Conservation (phyloP, 306 rosid genomes). For the Prunus mume region DNA sequence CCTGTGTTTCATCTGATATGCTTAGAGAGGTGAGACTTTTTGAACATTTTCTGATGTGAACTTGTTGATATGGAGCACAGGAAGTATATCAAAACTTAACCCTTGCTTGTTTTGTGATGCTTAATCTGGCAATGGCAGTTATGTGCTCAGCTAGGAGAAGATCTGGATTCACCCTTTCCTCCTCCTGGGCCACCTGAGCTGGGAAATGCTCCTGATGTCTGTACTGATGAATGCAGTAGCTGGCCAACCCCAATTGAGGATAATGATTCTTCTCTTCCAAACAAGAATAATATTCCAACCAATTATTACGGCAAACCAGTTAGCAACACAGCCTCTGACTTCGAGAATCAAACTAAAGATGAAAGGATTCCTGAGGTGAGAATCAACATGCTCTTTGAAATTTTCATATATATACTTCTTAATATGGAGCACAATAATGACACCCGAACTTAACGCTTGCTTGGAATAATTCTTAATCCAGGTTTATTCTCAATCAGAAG, state of each 20-base stretch:
- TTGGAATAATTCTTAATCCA: slow-evolving; percentile 19
- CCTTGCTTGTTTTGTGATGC: neutral
- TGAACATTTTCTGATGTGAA: neutral
- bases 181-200: neutral
- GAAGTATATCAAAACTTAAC: slow-evolving; percentile 12
- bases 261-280: neutral
- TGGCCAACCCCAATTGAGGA: neutral
- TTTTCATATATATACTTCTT: slow-evolving; percentile 1
- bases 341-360: neutral
- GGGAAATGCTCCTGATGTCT: neutral
- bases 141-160: neutral
- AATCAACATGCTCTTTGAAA: neutral
- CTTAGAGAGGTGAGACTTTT: neutral
- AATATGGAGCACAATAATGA: slow-evolving; percentile 1
- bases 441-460: slow-evolving; percentile 5
- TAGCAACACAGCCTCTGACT: neutral
- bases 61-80: neutral
- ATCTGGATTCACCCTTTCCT: neutral
- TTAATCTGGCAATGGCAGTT: slow-evolving; percentile 13
- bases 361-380: slow-evolving; percentile 31
- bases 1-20: neutral
- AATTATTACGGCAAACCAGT: neutral
- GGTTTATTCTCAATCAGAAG: neutral
- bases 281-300: neutral
- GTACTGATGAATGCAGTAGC: neutral